Evolutionary conservation across 495 filamentous ascomycete species (phyloP).

Genomic region (Thozetella sp.): DNA sequence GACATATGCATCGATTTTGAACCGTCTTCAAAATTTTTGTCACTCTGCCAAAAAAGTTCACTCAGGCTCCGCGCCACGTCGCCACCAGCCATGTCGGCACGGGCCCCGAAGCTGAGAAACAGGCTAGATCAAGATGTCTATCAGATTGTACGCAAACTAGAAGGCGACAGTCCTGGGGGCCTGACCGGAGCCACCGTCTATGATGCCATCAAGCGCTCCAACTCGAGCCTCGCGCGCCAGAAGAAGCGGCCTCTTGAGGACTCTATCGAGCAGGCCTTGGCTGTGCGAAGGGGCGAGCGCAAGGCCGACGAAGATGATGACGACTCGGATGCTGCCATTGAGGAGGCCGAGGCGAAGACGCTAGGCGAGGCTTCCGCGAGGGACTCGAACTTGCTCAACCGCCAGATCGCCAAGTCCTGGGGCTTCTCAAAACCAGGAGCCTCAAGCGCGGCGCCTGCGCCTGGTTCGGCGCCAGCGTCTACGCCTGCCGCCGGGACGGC

Average conservation of each 20-base stretch:
- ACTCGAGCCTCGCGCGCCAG: constrained; percentile 79
- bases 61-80: background rate
- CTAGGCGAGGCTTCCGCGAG: constrained; percentile 20
- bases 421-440: constrained; percentile 42
- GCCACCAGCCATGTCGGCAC: background rate
- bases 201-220: constrained; percentile 77
- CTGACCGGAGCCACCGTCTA: constrained; percentile 52
- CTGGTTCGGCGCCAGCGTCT: constrained; percentile 8
- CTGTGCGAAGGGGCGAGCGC: constrained; percentile 68
- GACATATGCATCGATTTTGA: too few relatives aligned
- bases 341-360: constrained; percentile 55
- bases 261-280: constrained; percentile 83
- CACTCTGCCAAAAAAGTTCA: background rate
- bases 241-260: constrained; percentile 81
- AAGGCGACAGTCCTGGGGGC: background rate
- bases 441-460: constrained; percentile 17
- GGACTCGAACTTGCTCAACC: constrained; percentile 21
- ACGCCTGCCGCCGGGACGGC: background rate
- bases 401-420: constrained; percentile 61
- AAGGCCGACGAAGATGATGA: constrained; percentile 52
- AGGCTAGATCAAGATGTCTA: constrained; percentile 9
- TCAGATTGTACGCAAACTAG: constrained; percentile 8
- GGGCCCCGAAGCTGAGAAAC: background rate
- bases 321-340: constrained; percentile 64
- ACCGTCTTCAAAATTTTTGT: background rate